Percentiles rank a stretch among this genome's conserved stretches.
Evolutionary conservation across 2,329 filamentous ascomycete species (phyloP).

Genomic region (Biscogniauxia sp.): DNA sequence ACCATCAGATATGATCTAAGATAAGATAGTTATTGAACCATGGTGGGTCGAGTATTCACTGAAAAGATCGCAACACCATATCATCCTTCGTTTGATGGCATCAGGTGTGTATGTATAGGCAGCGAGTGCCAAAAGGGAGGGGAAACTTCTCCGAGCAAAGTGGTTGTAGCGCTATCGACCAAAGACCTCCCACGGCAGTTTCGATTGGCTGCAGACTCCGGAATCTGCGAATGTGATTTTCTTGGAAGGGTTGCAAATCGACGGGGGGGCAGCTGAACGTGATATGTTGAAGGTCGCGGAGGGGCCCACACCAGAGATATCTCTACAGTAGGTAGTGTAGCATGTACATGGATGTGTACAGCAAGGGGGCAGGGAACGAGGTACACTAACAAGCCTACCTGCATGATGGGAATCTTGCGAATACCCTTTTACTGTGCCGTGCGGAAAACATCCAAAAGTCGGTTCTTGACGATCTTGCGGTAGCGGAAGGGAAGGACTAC

Average conservation of each 20-base stretch:
- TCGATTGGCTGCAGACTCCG: not conserved
- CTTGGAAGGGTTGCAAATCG: not conserved
- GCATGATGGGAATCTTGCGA: not conserved
- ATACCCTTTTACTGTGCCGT: not conserved
- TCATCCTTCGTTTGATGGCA: not conserved
- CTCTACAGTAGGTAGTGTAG: not conserved
- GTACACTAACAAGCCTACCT: not conserved
- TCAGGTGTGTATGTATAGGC: not conserved
- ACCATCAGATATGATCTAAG: not conserved
- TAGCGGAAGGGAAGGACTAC: not conserved
- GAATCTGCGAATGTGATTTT: not conserved
- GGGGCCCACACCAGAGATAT: not conserved
- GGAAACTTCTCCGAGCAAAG: not conserved
- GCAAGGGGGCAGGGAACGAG: not conserved
- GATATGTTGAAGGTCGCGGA: not conserved
- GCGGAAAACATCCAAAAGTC: not conserved
- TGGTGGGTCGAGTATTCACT: not conserved
- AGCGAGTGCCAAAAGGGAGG: not conserved
- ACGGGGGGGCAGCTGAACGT: not conserved
- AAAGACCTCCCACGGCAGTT: not conserved
- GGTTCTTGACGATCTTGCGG: not conserved
- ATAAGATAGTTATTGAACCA: not conserved
- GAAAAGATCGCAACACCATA: not conserved
- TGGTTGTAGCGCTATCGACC: not conserved
- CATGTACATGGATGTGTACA: not conserved